These are phyloP conservation scores for Pestalotiopsis sp. DNA, from an alignment of 2,329 filamentous ascomycete species.

Conservation along the genomic window DNA sequence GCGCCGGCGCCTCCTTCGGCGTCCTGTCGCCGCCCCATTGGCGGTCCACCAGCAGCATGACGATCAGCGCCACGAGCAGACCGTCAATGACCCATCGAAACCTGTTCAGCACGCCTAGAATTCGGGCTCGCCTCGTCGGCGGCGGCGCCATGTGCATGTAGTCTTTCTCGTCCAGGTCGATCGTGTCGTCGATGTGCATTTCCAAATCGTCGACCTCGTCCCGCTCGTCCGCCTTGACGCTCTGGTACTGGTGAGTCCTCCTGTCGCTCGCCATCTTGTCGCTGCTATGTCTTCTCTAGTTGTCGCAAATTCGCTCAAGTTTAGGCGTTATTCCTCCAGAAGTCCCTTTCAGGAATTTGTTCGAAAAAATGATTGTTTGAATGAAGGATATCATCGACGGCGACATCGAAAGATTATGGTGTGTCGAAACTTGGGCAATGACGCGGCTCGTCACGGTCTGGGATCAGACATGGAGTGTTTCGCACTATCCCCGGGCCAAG, in stretches of 20 bases:
- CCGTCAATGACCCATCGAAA: conserved; percentile 36
- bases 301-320: not conserved
- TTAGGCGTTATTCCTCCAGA: not conserved
- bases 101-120: conserved; percentile 22
- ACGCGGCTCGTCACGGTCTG: not conserved
- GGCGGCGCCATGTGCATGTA: conserved; percentile 23
- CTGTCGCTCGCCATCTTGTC: conserved; percentile 3
- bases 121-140: conserved; percentile 15
- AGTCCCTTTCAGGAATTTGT: not conserved
- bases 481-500: conserved; percentile 1
- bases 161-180: conserved; percentile 30
- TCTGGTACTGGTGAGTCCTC: conserved; percentile 15
- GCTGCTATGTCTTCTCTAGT: not conserved
- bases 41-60: conserved; percentile 36
- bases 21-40: conserved; percentile 15
- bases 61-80: conserved; percentile 35
- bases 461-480: conserved; percentile 3
- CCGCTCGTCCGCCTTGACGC: conserved; percentile 22
- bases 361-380: not conserved
- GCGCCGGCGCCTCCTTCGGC: conserved; percentile 8
- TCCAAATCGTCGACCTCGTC: conserved; percentile 22
- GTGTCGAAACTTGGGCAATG: not conserved
- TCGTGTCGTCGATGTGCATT: conserved; percentile 29
- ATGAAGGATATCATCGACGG: not conserved
- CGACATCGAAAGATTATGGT: not conserved